Evolutionary conservation across 129 eudicot species (phyloP).

Genomic region (Helichrysum umbraculigerum): DNA sequence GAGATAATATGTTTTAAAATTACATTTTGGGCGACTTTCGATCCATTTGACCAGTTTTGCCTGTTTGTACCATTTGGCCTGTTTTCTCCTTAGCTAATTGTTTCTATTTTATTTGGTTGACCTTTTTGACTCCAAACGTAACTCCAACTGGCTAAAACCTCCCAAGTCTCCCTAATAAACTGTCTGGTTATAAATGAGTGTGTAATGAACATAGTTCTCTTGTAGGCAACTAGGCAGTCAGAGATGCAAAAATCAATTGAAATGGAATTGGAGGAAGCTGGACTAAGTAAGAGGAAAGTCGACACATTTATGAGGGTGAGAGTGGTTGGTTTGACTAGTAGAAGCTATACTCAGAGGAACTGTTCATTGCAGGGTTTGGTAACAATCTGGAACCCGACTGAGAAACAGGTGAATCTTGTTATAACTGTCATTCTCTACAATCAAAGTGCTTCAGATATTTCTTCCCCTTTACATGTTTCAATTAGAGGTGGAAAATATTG

Average conservation of each 20-base stretch:
- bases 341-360: slow-evolving; percentile 17
- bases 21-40: too few species aligned
- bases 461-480: background rate
- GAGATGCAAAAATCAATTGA: slow-evolving; percentile 65
- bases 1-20: too few species aligned
- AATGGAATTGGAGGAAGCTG: slow-evolving; percentile 72
- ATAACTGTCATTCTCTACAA: background rate
- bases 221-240: slow-evolving; percentile 65
- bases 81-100: too few species aligned
- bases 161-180: too few species aligned
- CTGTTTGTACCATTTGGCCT: too few species aligned
- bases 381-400: slow-evolving; percentile 86
- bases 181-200: background rate
- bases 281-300: slow-evolving; percentile 68
- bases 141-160: too few species aligned
- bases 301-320: slow-evolving; percentile 80
- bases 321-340: slow-evolving; percentile 68
- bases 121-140: too few species aligned
- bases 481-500: background rate
- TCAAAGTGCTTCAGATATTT: slow-evolving; percentile 8
- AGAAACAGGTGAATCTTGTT: slow-evolving; percentile 65
- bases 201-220: slow-evolving; percentile 5
- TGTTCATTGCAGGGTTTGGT: slow-evolving; percentile 53
- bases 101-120: too few species aligned
- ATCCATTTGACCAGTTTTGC: too few species aligned